Evolutionary conservation across 257 asterid species (phyloP).

Genomic region (Solanum sitiens): DNA sequence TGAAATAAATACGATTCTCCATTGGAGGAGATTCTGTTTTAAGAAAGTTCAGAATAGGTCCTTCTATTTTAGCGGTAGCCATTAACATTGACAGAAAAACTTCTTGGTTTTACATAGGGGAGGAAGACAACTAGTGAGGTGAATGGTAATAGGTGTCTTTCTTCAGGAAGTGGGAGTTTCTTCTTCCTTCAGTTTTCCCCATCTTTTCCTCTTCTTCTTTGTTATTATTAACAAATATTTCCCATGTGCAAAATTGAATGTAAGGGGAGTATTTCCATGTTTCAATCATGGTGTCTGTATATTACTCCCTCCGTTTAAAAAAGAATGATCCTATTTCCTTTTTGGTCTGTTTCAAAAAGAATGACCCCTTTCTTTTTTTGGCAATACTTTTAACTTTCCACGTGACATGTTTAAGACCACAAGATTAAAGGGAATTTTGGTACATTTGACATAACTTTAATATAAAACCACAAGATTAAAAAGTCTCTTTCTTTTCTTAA

Average conservation of each 20-base stretch:
- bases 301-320: not conserved
- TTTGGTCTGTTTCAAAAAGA: too few species aligned
- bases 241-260: not conserved
- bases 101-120: not conserved
- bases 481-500: too few species aligned
- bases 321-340: too few species aligned
- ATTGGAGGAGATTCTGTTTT: too few species aligned
- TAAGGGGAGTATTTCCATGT: not conserved
- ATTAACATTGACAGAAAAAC: not conserved
- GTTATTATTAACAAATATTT: not conserved
- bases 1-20: too few species aligned
- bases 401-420: too few species aligned
- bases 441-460: too few species aligned
- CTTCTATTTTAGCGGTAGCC: not conserved
- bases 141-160: not conserved
- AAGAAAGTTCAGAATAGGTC: too few species aligned
- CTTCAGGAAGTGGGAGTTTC: not conserved
- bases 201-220: not conserved
- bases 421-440: too few species aligned
- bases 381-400: too few species aligned
- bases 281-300: not conserved
- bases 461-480: too few species aligned
- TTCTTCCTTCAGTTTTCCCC: not conserved
- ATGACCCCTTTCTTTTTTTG: too few species aligned
- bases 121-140: not conserved